Evolutionary conservation across 2,329 filamentous ascomycete species (phyloP), one percentile per base, ranked within the genome.

Genomic region (Aspergillus intermedius): DNA sequence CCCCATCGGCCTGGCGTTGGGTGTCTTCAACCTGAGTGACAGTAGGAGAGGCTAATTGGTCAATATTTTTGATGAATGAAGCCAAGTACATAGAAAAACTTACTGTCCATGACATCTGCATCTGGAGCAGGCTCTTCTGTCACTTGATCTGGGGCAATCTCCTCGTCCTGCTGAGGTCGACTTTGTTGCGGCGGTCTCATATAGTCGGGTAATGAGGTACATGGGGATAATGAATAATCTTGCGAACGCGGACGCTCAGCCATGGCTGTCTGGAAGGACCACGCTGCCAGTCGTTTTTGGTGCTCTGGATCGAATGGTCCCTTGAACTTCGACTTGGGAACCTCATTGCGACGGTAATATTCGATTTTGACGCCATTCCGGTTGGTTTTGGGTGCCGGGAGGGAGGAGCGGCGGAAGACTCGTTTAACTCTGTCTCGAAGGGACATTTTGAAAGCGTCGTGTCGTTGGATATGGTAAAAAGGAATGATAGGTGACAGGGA

Each of bases 261-360:
- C 47, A 59, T 65, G 8, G 69, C 66, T 9, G 59, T 58, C 8
- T 62, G 63, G 45, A 76, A 74, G 7, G 69, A 70, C 65, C 73
- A 77, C 9, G 71, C 67, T 10, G 70, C 68, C 42, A 77, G 54
- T 30, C 53, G 63, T 39, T 68, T 66, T 54, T 73, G 65, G 52
- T 76, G 74, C 51, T 67, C 66, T 45, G 67, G 67, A 52, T 77
- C 72, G 52, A 74, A 72, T 0, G 72, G 74, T 8, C 74, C 74
- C 12, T 65, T 66, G 53, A 76, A 77, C 49, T 77, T 77, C 28
- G 74, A 74, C 13, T 64, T 68, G 1, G 74, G 74, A 15, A 74
- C 65, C 56, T 77, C 74, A 55, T 69, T 58, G 17, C 71, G 70
- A 49, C 70, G 70, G 60, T 76, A 77, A 54, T 76, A 72, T 64